Evolutionary conservation across 225 moss, liverwort and hornwort genomes (phyloP), one percentile per base, ranked within the genome.

Genomic region (Bryoerythrophyllum caledonicum): DNA sequence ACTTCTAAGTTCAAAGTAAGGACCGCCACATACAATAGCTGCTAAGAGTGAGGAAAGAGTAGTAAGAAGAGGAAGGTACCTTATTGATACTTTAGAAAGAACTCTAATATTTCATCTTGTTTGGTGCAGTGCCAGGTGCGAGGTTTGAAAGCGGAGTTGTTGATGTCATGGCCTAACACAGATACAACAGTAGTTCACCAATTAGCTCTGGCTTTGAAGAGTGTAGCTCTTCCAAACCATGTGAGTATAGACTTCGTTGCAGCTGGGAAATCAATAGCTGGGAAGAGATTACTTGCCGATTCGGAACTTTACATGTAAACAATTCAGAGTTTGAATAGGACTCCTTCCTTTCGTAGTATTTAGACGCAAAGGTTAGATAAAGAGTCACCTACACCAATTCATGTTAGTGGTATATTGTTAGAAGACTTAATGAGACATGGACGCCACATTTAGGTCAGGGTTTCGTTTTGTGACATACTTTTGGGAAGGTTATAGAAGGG

Each of bases 151-250:
- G 88, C 84, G 23, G 75, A 80, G 32, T 73, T 92, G 69, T 77
- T 92, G 54, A 76, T 88, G 34, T 83, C 90, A 6, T 92, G 90
- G 90, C 91, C 91, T 12, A 72, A 72, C 67, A 72, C 84, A 53
- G 85, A 88, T 62, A 71, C 63, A 11, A 53, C 69, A 30, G 72
- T 89, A 38, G 82, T 80, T 46, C 76, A 74, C 61, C 83, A 76
- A 74, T 73, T 92, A 73, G 87, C 82, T 57, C 69, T 80, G 27
- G 63, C 74, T 32, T 70, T 92, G 30, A 72, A 82, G 21, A 81
- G 55, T 32, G 67, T 88, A 9, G 67, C 73, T 35, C 41, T 85
- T 32, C 81, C 83, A 55, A 57, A 91, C 7, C 73, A 77, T 38
- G 56, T 56, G 40, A 55, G 65, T 10, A 41, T 89, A 46, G 82